Base-by-base conservation (phyloP, 139 green algal species). In the Tetraselmis chui region DNA sequence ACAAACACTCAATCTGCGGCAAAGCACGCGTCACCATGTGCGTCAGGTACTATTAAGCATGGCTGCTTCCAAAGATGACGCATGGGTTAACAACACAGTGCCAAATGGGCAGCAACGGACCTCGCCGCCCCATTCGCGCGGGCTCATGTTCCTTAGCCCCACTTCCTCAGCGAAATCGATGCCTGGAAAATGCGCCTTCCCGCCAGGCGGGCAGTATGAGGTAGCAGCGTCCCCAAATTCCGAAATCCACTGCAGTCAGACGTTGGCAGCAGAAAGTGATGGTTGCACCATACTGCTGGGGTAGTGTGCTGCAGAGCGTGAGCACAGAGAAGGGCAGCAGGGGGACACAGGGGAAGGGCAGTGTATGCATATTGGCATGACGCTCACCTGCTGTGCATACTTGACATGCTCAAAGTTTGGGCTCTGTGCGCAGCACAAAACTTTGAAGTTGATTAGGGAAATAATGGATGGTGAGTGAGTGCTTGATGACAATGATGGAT, bases 321-420 rank as follows among this genome's bases (percentile, higher is more conserved):
- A n/a, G 26, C 29, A 2, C 74, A 31, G 2, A n/a, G 18, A 77
- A 28, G 26, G 23, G 76, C 28, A 79, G n/a, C 1, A 31, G 26
- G 23, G 45, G 45, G 11, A 67, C 45, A 25, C 45, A 67, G 11
- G 45, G 45, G 18, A 67, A 25, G 11, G 18, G 5, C 45, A 25
- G 45, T 67, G 45, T 67, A 25, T 67, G 18, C 45, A 67, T 18
- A 67, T 67, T 18, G 45, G 5, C 45, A 67, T 67, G 11, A 67
- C 11, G 11, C 78, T 31, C 80, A 81, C 81, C 79, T 84, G 75
- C 59, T 84, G 29, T 23, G 83, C 86, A 76, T 77, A 87, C 59
- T 83, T 85, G 24, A 84, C 76, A 76, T 92, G 89, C 82, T 94
- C 90, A 86, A 87, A 94, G 82, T 94, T 94, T 27, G 90, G 90